Evolutionary conservation across 345 rosid genomes (phyloP).

Genomic region (Erodium maritimum): DNA sequence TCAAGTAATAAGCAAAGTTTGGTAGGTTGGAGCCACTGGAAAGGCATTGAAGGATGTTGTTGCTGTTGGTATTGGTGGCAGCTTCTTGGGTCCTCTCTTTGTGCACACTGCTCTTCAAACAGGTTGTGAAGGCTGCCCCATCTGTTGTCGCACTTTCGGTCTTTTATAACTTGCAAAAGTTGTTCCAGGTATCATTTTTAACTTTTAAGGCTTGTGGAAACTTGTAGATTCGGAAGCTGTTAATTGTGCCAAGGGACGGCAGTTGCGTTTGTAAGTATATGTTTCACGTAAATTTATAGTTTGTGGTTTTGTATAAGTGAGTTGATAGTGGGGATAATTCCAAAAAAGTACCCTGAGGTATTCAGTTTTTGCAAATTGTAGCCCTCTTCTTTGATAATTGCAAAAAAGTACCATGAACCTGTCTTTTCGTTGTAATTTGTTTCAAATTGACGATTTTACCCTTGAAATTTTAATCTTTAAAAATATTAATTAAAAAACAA

Average conservation of each 20-base stretch:
- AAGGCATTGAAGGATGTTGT: constrained; percentile 72
- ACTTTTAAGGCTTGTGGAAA: constrained; percentile 10
- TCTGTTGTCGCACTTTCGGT: not conserved
- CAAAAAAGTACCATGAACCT: too few relatives aligned
- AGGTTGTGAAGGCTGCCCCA: constrained; percentile 26
- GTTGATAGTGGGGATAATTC: too few relatives aligned
- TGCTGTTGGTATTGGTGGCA: constrained; percentile 92
- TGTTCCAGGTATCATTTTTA: not conserved
- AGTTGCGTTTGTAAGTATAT: constrained; percentile 70
- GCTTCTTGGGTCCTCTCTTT: constrained; percentile 94
- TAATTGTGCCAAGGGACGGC: constrained; percentile 66
- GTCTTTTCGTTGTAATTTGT: too few relatives aligned
- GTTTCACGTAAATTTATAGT: not conserved
- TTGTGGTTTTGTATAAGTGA: not conserved
- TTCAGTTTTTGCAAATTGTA: too few relatives aligned
- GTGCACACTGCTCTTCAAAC: constrained; percentile 93
- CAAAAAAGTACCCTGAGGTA: too few relatives aligned
- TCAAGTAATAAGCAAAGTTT: constrained; percentile 14
- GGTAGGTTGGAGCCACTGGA: constrained; percentile 91
- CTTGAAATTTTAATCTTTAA: too few relatives aligned
- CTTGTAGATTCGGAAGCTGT: constrained; percentile 68
- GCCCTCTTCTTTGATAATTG: too few relatives aligned
- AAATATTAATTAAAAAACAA: too few relatives aligned
- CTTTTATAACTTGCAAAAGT: not conserved
- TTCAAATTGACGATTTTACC: too few relatives aligned